These are phyloP conservation scores for Globisporangium cystogenes DNA, from an alignment of 352 stramenopile genomes.

Conservation along the genomic window DNA sequence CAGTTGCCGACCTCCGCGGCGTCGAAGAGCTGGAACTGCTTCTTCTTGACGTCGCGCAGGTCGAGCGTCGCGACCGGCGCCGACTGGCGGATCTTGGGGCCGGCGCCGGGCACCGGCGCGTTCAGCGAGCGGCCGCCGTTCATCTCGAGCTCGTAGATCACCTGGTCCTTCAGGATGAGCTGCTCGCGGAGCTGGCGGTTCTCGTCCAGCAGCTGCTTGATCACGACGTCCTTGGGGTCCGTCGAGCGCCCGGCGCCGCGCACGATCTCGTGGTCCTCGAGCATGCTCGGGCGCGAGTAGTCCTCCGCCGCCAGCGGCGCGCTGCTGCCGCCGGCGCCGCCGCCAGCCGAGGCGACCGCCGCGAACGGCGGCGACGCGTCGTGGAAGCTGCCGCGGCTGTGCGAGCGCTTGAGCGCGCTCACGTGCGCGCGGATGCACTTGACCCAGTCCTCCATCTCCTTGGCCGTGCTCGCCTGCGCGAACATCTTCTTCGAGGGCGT, in stretches of 20 bases:
- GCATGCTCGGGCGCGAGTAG: constrained; percentile 76
- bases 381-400: constrained; percentile 56
- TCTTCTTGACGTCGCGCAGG: constrained; percentile 83
- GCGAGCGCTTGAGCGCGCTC: constrained; percentile 54
- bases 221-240: constrained; percentile 84
- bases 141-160: constrained; percentile 80
- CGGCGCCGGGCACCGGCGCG: constrained; percentile 8
- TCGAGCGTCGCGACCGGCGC: constrained; percentile 82
- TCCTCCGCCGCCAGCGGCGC: constrained; percentile 34
- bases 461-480: constrained; percentile 69
- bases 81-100: constrained; percentile 35
- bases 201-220: constrained; percentile 83
- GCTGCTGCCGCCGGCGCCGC: too few relatives aligned
- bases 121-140: constrained; percentile 42
- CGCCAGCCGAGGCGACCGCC: constrained; percentile 13
- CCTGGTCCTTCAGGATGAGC: constrained; percentile 74
- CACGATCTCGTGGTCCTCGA: constrained; percentile 85
- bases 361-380: constrained; percentile 28
- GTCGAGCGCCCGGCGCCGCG: constrained; percentile 67
- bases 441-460: constrained; percentile 86
- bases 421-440: constrained; percentile 79
- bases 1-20: constrained; percentile 79
- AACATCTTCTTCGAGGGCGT: constrained; percentile 85
- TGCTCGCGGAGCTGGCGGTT: constrained; percentile 75
- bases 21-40: constrained; percentile 87